A percentile compares a stretch with the other conserved stretches of the same genome.
These are phyloP conservation scores for Hanseniaspora uvarum DNA, from an alignment of 1,139 yeast species.

Conservation along the genomic window DNA sequence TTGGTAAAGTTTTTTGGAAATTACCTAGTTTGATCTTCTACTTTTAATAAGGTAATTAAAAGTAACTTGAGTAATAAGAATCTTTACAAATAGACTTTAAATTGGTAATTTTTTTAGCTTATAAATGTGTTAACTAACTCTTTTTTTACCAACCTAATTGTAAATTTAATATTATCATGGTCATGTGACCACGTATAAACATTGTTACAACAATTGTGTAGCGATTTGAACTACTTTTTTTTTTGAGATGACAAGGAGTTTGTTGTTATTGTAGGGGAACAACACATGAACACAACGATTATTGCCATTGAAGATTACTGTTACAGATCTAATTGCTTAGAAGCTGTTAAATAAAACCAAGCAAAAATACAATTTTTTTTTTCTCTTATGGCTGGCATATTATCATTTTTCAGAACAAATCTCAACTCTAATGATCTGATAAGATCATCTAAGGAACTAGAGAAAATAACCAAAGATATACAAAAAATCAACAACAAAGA, in stretches of 20 bases:
- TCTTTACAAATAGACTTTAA: no score
- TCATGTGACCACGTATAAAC: not conserved
- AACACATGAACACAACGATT: no score
- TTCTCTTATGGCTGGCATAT: not conserved
- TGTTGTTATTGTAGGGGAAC: no score
- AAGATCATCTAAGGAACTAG: slow-evolving; percentile 13
- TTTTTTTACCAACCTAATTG: no score
- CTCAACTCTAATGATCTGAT: slow-evolving; percentile 14
- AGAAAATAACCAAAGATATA: slow-evolving; percentile 11
- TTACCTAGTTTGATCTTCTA: no score
- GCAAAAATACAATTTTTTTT: no score
- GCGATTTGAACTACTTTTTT: not conserved
- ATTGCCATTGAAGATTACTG: no score
- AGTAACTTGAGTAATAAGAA: no score
- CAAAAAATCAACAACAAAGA: slow-evolving; percentile 12
- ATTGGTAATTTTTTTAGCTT: not conserved
- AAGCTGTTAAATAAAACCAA: not conserved
- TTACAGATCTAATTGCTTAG: no score
- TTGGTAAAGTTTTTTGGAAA: no score
- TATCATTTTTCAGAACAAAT: not conserved
- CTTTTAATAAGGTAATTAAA: no score
- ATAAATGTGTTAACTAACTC: not conserved
- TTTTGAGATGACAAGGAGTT: no score
- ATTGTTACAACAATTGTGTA: not conserved
- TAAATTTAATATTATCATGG: not conserved